Conservation (phyloP, 805 yeast genomes). For the Wickerhamomyces subpelliculosus region DNA sequence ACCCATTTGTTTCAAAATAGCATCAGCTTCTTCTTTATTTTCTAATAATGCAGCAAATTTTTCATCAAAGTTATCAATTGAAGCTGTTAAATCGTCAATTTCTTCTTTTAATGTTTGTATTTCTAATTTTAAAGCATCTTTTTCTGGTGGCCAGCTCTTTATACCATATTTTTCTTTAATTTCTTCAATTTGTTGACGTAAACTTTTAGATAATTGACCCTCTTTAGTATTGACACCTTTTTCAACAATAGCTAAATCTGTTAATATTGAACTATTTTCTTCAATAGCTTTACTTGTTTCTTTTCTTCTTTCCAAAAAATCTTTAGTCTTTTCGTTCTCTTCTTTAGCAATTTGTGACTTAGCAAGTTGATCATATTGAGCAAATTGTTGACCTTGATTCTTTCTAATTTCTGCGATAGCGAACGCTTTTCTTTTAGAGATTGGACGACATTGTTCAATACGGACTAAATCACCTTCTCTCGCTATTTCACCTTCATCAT, state of each 20-base stretch:
- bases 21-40: slow-evolving; percentile 28
- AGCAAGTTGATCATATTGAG: slow-evolving; percentile 68
- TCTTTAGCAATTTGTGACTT: slow-evolving; percentile 59
- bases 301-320: slow-evolving; percentile 46
- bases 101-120: slow-evolving; percentile 23
- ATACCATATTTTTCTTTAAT: slow-evolving; percentile 41
- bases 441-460: slow-evolving; percentile 82
- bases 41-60: slow-evolving; percentile 30
- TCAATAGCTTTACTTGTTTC: slow-evolving; percentile 22
- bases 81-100: slow-evolving; percentile 19
- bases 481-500: slow-evolving; percentile 87
- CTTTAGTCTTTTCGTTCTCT: slow-evolving; percentile 48
- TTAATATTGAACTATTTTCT: slow-evolving; percentile 23
- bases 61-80: slow-evolving; percentile 30
- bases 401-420: slow-evolving; percentile 88
- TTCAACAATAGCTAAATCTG: slow-evolving; percentile 25
- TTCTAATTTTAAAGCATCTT: slow-evolving; percentile 33
- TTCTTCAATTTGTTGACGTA: slow-evolving; percentile 32
- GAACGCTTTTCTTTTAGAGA: slow-evolving; percentile 75
- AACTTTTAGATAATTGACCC: slow-evolving; percentile 20
- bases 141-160: slow-evolving; percentile 38
- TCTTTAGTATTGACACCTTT: slow-evolving; percentile 18
- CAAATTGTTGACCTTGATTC: slow-evolving; percentile 89
- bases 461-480: slow-evolving; percentile 95
- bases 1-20: slow-evolving; percentile 29